These are phyloP conservation scores for Cardamine chenopodiifolia DNA, from an alignment of 345 rosid genomes.

Conservation along the genomic window DNA sequence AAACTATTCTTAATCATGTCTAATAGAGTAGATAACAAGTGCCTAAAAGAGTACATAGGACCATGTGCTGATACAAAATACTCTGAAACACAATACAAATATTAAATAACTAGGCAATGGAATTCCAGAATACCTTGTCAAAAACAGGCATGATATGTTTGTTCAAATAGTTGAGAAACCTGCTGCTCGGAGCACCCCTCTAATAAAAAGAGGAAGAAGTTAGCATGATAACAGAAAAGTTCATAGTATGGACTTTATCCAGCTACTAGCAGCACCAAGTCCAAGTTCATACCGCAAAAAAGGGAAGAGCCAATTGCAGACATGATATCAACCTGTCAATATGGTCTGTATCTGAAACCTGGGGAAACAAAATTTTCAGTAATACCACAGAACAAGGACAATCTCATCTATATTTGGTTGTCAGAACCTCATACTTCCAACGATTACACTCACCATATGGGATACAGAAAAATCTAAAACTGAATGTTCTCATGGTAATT, in stretches of 20 bases:
- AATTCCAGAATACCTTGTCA: conserved; percentile 65
- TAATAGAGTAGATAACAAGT: background rate
- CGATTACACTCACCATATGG: background rate
- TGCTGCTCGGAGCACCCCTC: conserved; percentile 97
- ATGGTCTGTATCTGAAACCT: conserved; percentile 94
- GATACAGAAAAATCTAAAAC: background rate
- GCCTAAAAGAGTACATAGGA: background rate
- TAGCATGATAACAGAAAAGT: conserved; percentile 18
- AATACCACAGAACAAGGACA: conserved; percentile 17
- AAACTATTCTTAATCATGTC: background rate
- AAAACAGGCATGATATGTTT: conserved; percentile 86
- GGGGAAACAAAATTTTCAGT: conserved; percentile 35
- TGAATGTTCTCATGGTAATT: background rate
- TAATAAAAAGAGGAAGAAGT: conserved; percentile 36
- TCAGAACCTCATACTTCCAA: background rate
- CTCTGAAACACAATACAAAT: background rate
- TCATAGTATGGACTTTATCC: background rate
- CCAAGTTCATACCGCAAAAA: conserved; percentile 69
- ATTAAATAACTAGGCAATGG: background rate
- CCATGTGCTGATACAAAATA: conserved; percentile 8
- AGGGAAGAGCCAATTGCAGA: conserved; percentile 89
- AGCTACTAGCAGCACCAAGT: conserved; percentile 1
- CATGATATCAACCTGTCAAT: conserved; percentile 96
- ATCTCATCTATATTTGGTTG: background rate
- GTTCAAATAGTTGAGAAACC: conserved; percentile 86